Evolutionary conservation across 1,284 basidiomycete species (phyloP), one percentile per base, ranked within the genome.

Genomic region (Heterobasidion annosum): DNA sequence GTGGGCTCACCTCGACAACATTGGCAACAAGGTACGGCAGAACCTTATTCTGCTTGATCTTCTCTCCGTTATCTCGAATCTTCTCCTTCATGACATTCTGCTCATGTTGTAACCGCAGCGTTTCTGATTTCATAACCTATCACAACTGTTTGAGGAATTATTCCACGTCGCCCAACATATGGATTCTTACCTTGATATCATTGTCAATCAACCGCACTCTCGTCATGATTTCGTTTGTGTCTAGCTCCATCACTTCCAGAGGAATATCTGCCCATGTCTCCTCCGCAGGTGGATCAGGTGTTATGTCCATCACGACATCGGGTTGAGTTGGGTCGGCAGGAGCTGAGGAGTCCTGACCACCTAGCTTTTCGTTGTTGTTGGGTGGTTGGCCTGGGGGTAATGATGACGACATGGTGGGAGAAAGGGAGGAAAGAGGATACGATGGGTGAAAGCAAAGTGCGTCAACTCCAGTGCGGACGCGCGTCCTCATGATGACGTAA

Each of bases 31-130:
- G 84, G 73, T 98, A 99, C 1, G 97, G 96, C 46, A 99, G 75
- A 18, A 98, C 93, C 72, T 99, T 99, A 75, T 99, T 99, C 82
- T 99, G 96, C 72, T 98, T 98, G 64, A 99, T 93, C 77, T 99
- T 99, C 72, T 98, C 95, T 52, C 88, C 87, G 63, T 98, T 99
- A 69, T 99, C 96, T 57, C 93, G 85, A 68, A 99, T 97, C 80
- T 96, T 97, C 77, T 98, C 95, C 67, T 91, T 88, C 94, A 99
- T 98, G 61, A 89, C 88, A 62, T 77, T 88, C 69, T 96, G 91
- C 70, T 99, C 97, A 68, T 99, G 96, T 64, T 89, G 85, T 56
- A 99, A 72, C 55, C 96, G 82, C 62, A 93, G 76, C 37, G 89
- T 92, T 74, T 99, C 96, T 60, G 93, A 95, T 61, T 89, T 82